Percentiles rank a stretch among this genome's conserved stretches.
phyloP scores from a whole-genome alignment of 2,329 filamentous ascomycete genomes.

The Aspergillus pseudoterreus region DNA sequence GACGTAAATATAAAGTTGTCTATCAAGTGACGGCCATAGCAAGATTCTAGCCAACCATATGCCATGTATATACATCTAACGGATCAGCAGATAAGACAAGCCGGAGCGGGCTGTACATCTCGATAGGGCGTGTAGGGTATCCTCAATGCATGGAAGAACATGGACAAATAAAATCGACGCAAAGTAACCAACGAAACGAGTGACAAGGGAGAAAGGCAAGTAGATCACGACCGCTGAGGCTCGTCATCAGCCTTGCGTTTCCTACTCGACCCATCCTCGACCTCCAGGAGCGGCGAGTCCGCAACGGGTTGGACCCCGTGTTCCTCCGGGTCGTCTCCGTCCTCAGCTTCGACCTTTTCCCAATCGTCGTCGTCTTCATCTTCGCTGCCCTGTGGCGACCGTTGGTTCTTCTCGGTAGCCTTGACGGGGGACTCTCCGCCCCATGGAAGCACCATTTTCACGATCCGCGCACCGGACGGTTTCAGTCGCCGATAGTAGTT shows the following conservation, averaged over 20 bases:
- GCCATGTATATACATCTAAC: slow-evolving; percentile 2
- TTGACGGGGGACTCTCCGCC: slow-evolving; percentile 14
- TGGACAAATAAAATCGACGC: slow-evolving; percentile 11
- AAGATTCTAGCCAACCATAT: neutral
- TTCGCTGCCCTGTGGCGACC: neutral
- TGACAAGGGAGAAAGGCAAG: neutral
- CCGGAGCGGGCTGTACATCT: neutral
- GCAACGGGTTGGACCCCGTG: slow-evolving; percentile 29
- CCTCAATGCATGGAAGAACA: slow-evolving; percentile 4
- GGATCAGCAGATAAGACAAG: neutral
- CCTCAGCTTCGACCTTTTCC: slow-evolving; percentile 40
- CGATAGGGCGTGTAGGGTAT: slow-evolving; percentile 6
- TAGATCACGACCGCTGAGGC: slow-evolving; percentile 14
- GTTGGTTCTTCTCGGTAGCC: neutral
- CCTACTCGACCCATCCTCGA: slow-evolving; percentile 17
- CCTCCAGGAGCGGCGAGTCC: slow-evolving; percentile 31
- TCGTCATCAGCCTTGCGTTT: slow-evolving; percentile 33
- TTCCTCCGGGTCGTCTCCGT: slow-evolving; percentile 29
- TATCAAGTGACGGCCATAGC: neutral
- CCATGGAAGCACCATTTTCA: slow-evolving; percentile 38
- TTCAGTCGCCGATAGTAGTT: slow-evolving; percentile 58
- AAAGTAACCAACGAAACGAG: slow-evolving; percentile 2
- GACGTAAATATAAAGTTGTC: slow-evolving; percentile 3
- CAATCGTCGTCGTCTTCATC: slow-evolving; percentile 37
- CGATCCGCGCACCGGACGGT: slow-evolving; percentile 53